Conservation (phyloP, 768 basidiomycete species). For the Amanita jacksonii region DNA sequence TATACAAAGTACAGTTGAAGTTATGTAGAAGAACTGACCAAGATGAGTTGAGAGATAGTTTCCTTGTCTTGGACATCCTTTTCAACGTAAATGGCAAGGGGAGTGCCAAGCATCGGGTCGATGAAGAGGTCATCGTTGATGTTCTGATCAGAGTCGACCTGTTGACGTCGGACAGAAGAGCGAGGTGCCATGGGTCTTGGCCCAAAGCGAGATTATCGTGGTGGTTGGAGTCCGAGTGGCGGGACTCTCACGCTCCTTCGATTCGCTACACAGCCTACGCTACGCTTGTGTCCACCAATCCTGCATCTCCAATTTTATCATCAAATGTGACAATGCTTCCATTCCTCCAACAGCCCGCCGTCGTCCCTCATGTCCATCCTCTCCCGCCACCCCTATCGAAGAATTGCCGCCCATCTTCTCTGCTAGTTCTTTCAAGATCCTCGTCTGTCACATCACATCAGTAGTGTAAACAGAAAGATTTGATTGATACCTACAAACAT, state of each 20-base stretch:
- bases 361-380: background rate
- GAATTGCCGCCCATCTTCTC: constrained; percentile 34
- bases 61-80: constrained; percentile 72
- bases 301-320: constrained; percentile 42
- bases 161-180: constrained; percentile 40
- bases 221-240: constrained; percentile 39
- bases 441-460: constrained; percentile 30
- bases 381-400: constrained; percentile 14
- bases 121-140: constrained; percentile 52
- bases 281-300: constrained; percentile 45
- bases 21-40: constrained; percentile 35
- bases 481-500: constrained; percentile 43
- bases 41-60: constrained; percentile 50
- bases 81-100: constrained; percentile 68
- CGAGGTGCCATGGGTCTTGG: constrained; percentile 80
- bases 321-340: constrained; percentile 44
- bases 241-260: constrained; percentile 15
- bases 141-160: constrained; percentile 23
- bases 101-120: constrained; percentile 74
- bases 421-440: constrained; percentile 42
- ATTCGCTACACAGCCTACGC: background rate
- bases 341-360: constrained; percentile 37
- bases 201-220: constrained; percentile 26
- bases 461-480: background rate
- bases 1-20: constrained; percentile 3